Evolutionary conservation across 345 rosid genomes (phyloP).

Genomic region (Raphanus raphanistrum): DNA sequence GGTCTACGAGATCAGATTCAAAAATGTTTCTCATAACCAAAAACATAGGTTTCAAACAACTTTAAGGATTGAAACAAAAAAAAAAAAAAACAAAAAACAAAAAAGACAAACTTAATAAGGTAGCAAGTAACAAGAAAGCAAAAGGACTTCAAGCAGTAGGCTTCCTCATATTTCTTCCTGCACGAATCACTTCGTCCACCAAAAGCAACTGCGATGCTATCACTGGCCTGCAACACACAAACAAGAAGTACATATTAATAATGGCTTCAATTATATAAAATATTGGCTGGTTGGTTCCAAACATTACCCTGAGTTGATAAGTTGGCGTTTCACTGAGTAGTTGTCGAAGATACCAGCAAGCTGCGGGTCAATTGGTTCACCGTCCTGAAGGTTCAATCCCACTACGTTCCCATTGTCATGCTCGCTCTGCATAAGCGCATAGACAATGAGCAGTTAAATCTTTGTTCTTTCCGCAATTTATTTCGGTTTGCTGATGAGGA

Average conservation of each 20-base stretch:
- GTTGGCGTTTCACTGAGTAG: constrained; percentile 94
- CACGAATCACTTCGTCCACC: constrained; percentile 99
- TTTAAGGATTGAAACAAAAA: background rate
- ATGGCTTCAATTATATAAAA: background rate
- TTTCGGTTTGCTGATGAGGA: background rate
- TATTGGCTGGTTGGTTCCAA: constrained; percentile 1
- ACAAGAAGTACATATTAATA: background rate
- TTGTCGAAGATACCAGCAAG: constrained; percentile 95
- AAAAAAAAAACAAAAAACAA: too few relatives aligned
- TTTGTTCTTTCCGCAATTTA: background rate
- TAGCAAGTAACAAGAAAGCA: background rate
- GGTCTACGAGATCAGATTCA: background rate
- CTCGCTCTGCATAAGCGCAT: constrained; percentile 64
- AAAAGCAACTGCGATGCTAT: constrained; percentile 90
- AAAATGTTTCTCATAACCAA: background rate
- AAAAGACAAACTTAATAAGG: background rate
- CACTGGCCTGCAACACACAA: constrained; percentile 68
- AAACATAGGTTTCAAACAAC: constrained; percentile 15
- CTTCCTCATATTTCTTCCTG: constrained; percentile 98
- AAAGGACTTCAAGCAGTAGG: constrained; percentile 48
- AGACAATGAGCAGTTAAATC: background rate
- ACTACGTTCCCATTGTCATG: constrained; percentile 86
- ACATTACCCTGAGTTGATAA: constrained; percentile 85
- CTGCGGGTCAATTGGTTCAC: constrained; percentile 90
- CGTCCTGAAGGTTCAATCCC: constrained; percentile 78